Evolutionary conservation across 305 asterid genomes (phyloP), one percentile per base, ranked within the genome.

Genomic region (Fraxinus baroniana): DNA sequence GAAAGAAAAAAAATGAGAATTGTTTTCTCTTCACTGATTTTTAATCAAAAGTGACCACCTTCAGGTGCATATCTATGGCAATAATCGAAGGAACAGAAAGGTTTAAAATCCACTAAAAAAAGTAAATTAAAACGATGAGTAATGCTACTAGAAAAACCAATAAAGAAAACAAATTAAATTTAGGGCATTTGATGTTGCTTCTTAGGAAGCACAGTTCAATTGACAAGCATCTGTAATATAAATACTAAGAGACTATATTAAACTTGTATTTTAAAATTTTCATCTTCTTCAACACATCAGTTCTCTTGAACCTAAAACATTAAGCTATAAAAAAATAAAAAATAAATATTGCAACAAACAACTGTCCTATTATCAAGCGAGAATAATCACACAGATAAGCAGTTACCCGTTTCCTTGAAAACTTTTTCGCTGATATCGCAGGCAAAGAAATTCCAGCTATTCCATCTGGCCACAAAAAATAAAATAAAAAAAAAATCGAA

Each of bases 371-470:
- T n/a, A 4, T 52, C 64, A 52, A 52, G 24, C 22, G 64, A 17
- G 22, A 52, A 4, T 52, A 52, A 52, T 52, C 24, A 7, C 64
- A 44, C 18, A 74, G 52, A 24, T 20, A 64, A 74, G 70, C 49
- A 79, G 35, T 8, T 87, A 93, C 98, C 98, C 83, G 97, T 95
- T 89, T 92, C 98, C 87, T 76, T 93, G 89, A 95, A 91, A 41
- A 93, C 89, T 15, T 82, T 83, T 85, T 95, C 98, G 80, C 85
- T 89, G 88, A 93, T 93, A 85, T 91, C 81, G 82, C 98, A 93
- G 15, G 91, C 95, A 83, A 93, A 95, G 84, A 87, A 93, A 83
- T 93, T 92, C 97, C 98, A 95, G 90, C 94, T 91, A 81, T 88
- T 92, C 98, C 97, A 93, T 80, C 99, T 93, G 92, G 49, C 73